Evolutionary conservation across 352 stramenopile species (phyloP).

Genomic region (Globisporangium alternatum): DNA sequence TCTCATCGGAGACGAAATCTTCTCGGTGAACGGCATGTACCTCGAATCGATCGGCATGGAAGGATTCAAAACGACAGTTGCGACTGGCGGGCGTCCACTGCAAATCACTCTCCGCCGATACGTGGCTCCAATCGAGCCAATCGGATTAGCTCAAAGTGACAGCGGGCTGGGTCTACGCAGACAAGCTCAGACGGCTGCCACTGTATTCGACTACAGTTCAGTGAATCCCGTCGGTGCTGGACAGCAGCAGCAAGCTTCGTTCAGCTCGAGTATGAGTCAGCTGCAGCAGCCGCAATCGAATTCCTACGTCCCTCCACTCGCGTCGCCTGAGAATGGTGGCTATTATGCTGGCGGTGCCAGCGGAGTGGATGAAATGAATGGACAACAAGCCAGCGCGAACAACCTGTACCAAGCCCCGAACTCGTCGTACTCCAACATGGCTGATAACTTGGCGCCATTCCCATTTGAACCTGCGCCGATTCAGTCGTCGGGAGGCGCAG

Average conservation of each 20-base stretch:
- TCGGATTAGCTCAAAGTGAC: slow-evolving; percentile 6
- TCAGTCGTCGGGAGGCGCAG: slow-evolving; percentile 19
- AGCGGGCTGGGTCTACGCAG: slow-evolving; percentile 11
- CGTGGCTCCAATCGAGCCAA: slow-evolving; percentile 10
- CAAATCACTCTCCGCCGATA: slow-evolving; percentile 65
- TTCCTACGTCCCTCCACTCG: slow-evolving; percentile 20
- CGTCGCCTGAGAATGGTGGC: neutral
- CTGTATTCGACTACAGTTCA: slow-evolving; percentile 14
- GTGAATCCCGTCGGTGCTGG: neutral
- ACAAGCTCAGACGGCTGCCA: slow-evolving; percentile 10
- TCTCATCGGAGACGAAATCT: slow-evolving; percentile 71
- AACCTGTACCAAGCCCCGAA: slow-evolving; percentile 8
- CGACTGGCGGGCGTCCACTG: slow-evolving; percentile 54
- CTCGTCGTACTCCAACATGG: slow-evolving; percentile 6
- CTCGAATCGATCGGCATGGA: slow-evolving; percentile 77
- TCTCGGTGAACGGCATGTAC: slow-evolving; percentile 65
- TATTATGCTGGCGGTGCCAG: slow-evolving; percentile 5
- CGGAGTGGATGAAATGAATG: neutral
- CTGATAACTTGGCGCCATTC: slow-evolving; percentile 28
- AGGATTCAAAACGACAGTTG: slow-evolving; percentile 72
- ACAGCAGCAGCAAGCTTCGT: slow-evolving; percentile 8
- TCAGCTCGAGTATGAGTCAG: slow-evolving; percentile 3
- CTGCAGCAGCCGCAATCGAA: slow-evolving; percentile 17
- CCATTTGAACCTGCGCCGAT: slow-evolving; percentile 28
- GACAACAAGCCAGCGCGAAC: slow-evolving; percentile 7